A percentile compares a stretch with the other conserved stretches of the same genome.
phyloP scores from a whole-genome alignment of 305 asterid species.

The Caryopteris hybrid region DNA sequence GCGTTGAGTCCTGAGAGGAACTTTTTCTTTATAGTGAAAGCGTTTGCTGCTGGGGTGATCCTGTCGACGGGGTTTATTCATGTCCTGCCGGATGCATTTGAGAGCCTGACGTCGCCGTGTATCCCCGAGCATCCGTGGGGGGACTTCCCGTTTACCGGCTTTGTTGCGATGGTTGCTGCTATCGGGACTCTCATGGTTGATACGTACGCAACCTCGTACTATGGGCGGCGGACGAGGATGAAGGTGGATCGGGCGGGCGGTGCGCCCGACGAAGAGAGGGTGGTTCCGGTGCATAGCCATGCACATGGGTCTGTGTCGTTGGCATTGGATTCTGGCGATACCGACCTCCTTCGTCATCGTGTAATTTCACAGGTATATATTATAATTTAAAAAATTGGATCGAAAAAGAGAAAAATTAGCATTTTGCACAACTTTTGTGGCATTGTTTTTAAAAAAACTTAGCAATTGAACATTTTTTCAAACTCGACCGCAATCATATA shows the following conservation, averaged over 20 bases:
- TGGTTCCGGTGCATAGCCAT: slow-evolving; percentile 33
- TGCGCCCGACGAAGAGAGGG: slow-evolving; percentile 15
- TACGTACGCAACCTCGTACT: slow-evolving; percentile 44
- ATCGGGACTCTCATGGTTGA: slow-evolving; percentile 60
- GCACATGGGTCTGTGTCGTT: slow-evolving; percentile 31
- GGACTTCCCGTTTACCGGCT: slow-evolving; percentile 52
- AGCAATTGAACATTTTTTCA: too few relatives aligned
- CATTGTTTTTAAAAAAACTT: too few relatives aligned
- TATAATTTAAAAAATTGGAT: too few relatives aligned
- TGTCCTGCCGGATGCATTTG: slow-evolving; percentile 54
- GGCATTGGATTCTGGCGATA: slow-evolving; percentile 1
- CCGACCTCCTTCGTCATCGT: slow-evolving; percentile 40
- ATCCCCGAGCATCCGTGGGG: slow-evolving; percentile 41
- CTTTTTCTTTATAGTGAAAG: slow-evolving; percentile 45
- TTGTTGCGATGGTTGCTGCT: slow-evolving; percentile 51
- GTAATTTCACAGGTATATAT: slow-evolving; percentile 61
- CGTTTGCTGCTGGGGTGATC: slow-evolving; percentile 66
- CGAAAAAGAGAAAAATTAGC: too few relatives aligned
- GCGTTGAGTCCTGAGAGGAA: slow-evolving; percentile 40
- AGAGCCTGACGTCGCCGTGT: slow-evolving; percentile 38
- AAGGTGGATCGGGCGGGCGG: slow-evolving; percentile 12
- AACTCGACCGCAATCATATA: too few relatives aligned
- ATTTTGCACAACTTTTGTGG: too few relatives aligned
- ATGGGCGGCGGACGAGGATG: not conserved
- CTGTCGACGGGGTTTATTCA: slow-evolving; percentile 61